These are phyloP conservation scores for Arthromyces matolae DNA, from an alignment of 768 basidiomycete species.

Conservation along the genomic window DNA sequence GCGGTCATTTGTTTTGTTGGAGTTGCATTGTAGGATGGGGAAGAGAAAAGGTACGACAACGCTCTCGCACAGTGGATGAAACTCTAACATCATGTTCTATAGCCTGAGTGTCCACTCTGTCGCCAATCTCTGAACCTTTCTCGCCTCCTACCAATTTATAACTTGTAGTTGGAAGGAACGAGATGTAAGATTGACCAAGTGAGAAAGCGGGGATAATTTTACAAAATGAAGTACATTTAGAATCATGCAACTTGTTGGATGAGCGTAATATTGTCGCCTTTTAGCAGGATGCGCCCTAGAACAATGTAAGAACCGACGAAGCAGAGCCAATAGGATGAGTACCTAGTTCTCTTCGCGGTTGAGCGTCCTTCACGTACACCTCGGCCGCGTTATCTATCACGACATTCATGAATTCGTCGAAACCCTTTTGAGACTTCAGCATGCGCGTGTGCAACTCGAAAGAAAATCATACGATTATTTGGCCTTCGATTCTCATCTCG, in stretches of 20 bases:
- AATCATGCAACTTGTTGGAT: constrained; percentile 65
- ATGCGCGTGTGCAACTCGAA: background rate
- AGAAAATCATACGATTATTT: constrained; percentile 74
- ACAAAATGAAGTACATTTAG: constrained; percentile 10
- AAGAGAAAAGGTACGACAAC: constrained; percentile 69
- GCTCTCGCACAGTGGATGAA: background rate
- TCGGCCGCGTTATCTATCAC: constrained; percentile 93
- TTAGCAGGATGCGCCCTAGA: constrained; percentile 89
- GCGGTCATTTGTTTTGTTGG: constrained; percentile 90
- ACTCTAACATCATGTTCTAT: constrained; percentile 7
- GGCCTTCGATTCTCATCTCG: constrained; percentile 94
- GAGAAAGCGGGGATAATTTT: constrained; percentile 3
- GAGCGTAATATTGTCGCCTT: constrained; percentile 98
- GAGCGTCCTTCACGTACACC: constrained; percentile 85
- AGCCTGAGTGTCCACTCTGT: constrained; percentile 88
- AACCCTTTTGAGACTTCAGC: constrained; percentile 59
- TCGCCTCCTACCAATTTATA: constrained; percentile 77
- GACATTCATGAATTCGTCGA: constrained; percentile 99
- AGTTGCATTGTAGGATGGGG: constrained; percentile 87
- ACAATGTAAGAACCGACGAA: constrained; percentile 4
- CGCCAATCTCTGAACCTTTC: constrained; percentile 70
- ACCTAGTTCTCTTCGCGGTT: constrained; percentile 85
- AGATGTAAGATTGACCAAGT: constrained; percentile 13
- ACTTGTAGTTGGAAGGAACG: constrained; percentile 46
- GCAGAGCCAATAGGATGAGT: constrained; percentile 9